These are phyloP conservation scores for Pyricularia sp. DNA, from an alignment of 2,329 filamentous ascomycete species.

Conservation along the genomic window DNA sequence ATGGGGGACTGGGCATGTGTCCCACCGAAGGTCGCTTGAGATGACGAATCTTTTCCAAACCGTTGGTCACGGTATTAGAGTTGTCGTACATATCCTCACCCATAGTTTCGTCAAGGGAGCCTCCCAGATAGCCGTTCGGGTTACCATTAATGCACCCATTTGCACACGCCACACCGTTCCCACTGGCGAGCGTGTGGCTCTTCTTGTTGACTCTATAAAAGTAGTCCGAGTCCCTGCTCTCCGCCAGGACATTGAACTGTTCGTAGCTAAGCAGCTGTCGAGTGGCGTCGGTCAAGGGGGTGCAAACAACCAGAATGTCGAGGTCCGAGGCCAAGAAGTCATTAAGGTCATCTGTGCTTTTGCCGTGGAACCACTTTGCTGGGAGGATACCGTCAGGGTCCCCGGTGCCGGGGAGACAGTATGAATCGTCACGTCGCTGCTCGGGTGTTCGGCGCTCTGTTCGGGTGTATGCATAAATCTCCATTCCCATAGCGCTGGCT, in stretches of 20 bases:
- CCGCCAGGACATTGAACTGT: conserved; percentile 36
- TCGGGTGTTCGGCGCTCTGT: conserved; percentile 57
- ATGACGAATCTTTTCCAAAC: neutral
- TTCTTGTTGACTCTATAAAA: neutral
- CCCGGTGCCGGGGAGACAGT: conserved; percentile 57
- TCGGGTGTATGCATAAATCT: conserved; percentile 67
- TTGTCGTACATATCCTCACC: neutral
- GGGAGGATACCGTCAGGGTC: conserved; percentile 41
- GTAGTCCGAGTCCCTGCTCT: conserved; percentile 12
- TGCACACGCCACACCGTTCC: neutral
- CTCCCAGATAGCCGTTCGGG: neutral
- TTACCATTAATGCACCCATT: neutral
- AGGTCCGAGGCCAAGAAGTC: conserved; percentile 39
- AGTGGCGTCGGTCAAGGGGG: conserved; percentile 40
- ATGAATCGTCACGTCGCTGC: conserved; percentile 53
- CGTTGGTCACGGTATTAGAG: neutral
- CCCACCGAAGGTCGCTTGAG: neutral
- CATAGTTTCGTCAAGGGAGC: neutral
- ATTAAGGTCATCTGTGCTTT: conserved; percentile 31
- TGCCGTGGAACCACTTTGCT: conserved; percentile 40
- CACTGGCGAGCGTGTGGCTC: neutral
- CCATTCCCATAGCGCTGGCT: conserved; percentile 57
- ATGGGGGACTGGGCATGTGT: neutral
- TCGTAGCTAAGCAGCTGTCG: conserved; percentile 37
- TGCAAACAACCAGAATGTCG: conserved; percentile 41